Evolutionary conservation across 2,329 filamentous ascomycete species (phyloP).

Genomic region (Helminthosporium solani): DNA sequence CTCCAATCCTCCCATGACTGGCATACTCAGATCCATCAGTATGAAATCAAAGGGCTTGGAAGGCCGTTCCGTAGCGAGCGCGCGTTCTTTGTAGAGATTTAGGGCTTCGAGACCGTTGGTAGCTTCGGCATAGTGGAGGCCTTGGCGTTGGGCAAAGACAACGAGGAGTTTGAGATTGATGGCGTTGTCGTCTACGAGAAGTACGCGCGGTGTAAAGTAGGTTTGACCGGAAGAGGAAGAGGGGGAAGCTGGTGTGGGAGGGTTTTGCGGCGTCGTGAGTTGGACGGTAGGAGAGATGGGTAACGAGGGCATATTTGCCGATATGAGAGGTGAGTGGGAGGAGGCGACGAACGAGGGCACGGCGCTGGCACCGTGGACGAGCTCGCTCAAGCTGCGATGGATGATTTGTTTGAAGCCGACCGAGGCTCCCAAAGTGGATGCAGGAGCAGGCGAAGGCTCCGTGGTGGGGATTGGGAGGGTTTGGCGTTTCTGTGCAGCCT

Average conservation of each 20-base stretch:
- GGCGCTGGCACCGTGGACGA: slow-evolving; percentile 5
- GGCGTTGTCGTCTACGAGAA: slow-evolving; percentile 38
- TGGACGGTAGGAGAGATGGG: not conserved
- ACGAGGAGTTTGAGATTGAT: slow-evolving; percentile 41
- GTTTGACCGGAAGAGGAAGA: slow-evolving; percentile 5
- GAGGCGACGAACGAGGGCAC: slow-evolving; percentile 1
- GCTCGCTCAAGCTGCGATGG: slow-evolving; percentile 29
- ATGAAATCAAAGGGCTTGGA: slow-evolving; percentile 32
- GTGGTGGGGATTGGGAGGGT: slow-evolving; percentile 20
- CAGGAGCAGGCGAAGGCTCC: slow-evolving; percentile 5
- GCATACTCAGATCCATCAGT: slow-evolving; percentile 41
- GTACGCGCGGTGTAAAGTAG: slow-evolving; percentile 32
- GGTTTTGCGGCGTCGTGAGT: not conserved
- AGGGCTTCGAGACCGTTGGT: slow-evolving; percentile 37
- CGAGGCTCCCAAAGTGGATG: slow-evolving; percentile 1
- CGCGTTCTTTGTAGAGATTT: slow-evolving; percentile 24
- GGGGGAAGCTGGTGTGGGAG: slow-evolving; percentile 1
- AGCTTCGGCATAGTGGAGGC: slow-evolving; percentile 29
- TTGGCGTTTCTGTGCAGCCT: slow-evolving; percentile 15
- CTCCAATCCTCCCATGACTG: slow-evolving; percentile 43
- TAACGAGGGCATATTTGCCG: slow-evolving; percentile 7
- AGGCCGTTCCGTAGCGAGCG: slow-evolving; percentile 14
- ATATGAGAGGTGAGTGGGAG: slow-evolving; percentile 8
- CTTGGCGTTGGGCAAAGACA: slow-evolving; percentile 44
- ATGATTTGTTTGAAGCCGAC: slow-evolving; percentile 11